Evolutionary conservation across 2,329 filamentous ascomycete species (phyloP).

Genomic region (Alternaria ventricosa): DNA sequence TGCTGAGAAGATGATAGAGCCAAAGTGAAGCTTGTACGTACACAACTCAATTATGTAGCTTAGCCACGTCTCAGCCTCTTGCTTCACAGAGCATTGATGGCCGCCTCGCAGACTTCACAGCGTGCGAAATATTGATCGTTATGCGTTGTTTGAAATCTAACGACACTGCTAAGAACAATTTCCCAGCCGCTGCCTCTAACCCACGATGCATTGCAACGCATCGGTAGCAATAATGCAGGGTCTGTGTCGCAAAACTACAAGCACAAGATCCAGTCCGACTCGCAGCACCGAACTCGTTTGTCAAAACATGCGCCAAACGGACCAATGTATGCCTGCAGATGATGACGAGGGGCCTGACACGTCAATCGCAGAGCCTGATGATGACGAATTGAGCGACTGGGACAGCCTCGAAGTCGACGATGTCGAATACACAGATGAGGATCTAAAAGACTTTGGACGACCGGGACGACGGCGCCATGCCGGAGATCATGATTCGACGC

Average conservation of each 20-base stretch:
- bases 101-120: background rate
- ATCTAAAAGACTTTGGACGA: background rate
- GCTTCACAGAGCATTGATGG: background rate
- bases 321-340: background rate
- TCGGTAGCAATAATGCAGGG: background rate
- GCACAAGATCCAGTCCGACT: no score
- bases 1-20: background rate
- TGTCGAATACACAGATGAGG: background rate
- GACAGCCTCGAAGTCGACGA: background rate
- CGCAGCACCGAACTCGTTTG: background rate
- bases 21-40: background rate
- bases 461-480: background rate
- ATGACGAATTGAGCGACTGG: background rate
- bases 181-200: background rate
- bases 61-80: background rate
- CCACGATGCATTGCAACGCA: background rate
- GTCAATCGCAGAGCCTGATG: background rate
- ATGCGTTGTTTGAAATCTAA: background rate
- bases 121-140: no score
- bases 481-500: background rate
- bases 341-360: background rate
- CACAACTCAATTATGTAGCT: background rate
- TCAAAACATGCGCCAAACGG: background rate
- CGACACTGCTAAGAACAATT: background rate
- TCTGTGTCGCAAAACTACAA: no score